phyloP scores from a whole-genome alignment of 148 eudicot genomes.

The Oxyria digyna region DNA sequence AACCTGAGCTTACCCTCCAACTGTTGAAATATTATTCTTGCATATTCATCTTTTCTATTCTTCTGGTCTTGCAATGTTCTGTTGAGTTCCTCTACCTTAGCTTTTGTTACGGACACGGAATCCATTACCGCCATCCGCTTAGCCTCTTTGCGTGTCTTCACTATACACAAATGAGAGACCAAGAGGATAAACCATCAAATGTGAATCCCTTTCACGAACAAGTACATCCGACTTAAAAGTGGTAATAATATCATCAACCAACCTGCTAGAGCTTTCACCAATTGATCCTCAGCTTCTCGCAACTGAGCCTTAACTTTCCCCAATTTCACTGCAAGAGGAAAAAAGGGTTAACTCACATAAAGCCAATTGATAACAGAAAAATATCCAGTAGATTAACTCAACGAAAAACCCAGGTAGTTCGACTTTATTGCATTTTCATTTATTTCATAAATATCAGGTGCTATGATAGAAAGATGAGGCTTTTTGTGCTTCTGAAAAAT shows the following conservation, averaged over 20 bases:
- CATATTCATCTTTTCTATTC: slow-evolving; percentile 52
- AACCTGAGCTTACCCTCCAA: slow-evolving; percentile 36
- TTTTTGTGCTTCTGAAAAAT: not conserved
- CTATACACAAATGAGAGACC: slow-evolving; percentile 23
- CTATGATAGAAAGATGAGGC: not conserved
- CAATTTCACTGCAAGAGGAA: slow-evolving; percentile 30
- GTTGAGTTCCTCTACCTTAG: slow-evolving; percentile 54
- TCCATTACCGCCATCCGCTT: slow-evolving; percentile 49
- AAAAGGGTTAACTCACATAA: not conserved
- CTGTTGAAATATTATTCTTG: slow-evolving; percentile 51
- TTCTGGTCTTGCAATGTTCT: slow-evolving; percentile 54
- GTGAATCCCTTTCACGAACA: not conserved
- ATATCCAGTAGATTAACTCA: not conserved
- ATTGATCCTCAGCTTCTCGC: slow-evolving; percentile 55
- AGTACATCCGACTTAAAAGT: not conserved
- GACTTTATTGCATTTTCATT: not conserved
- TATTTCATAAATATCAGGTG: not conserved
- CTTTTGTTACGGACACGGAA: slow-evolving; percentile 43
- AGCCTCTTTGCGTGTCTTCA: slow-evolving; percentile 83
- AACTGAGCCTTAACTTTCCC: slow-evolving; percentile 64
- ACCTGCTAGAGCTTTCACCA: slow-evolving; percentile 79
- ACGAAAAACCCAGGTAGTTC: not conserved
- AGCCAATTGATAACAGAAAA: not conserved
- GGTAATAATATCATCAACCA: not conserved
- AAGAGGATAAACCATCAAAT: slow-evolving; percentile 3